Percentiles rank a stretch among this genome's conserved stretches.
phyloP scores from a whole-genome alignment of 192 early-diverging fungal genomes.

The Powellomyces hirtus region DNA sequence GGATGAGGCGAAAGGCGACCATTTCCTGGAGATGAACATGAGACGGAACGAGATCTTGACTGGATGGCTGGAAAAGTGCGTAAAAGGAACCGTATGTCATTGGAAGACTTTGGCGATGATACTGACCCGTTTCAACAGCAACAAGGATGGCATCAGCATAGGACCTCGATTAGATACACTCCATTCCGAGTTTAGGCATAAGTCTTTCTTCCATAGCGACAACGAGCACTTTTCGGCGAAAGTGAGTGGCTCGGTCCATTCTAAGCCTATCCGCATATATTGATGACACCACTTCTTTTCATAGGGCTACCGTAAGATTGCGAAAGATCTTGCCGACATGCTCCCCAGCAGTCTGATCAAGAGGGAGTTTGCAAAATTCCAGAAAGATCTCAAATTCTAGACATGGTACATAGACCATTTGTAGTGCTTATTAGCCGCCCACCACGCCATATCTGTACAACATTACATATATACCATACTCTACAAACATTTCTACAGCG shows the following conservation, averaged over 20 bases:
- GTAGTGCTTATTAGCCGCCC: too few species aligned
- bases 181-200: constrained; percentile 20
- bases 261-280: too few species aligned
- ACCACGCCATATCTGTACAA: too few species aligned
- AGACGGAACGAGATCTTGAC: constrained; percentile 26
- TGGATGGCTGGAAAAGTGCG: constrained; percentile 27
- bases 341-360: constrained; percentile 36
- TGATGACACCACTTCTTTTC: not conserved
- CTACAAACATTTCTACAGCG: too few species aligned
- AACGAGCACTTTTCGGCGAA: constrained; percentile 21
- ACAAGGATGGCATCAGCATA: constrained; percentile 14
- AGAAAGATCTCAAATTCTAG: constrained; percentile 20
- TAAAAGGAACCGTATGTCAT: too few species aligned
- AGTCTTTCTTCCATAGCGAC: constrained; percentile 4
- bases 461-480: too few species aligned
- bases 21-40: constrained; percentile 20
- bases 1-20: constrained; percentile 20
- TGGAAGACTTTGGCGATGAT: too few species aligned
- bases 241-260: not conserved
- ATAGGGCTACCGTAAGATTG: constrained; percentile 47
- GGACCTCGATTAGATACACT: constrained; percentile 30
- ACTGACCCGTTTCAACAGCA: too few species aligned
- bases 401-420: too few species aligned
- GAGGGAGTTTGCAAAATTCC: constrained; percentile 36
- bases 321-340: constrained; percentile 43